Conservation (phyloP, 1,284 basidiomycete genomes). For the Ustilago hordei region DNA sequence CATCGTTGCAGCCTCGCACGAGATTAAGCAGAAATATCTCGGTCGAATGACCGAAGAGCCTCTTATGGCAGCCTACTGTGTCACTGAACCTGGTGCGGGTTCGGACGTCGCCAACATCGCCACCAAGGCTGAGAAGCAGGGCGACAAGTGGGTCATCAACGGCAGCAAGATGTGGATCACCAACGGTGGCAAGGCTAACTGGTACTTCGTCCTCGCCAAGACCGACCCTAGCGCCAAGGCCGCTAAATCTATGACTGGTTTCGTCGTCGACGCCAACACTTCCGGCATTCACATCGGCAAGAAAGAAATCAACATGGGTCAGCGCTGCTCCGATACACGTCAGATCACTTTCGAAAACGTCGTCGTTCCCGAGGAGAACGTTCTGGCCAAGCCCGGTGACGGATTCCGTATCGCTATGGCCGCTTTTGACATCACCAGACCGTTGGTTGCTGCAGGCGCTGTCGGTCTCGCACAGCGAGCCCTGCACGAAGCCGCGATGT, state of each 20-base stretch:
- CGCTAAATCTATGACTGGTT: slow-evolving; percentile 73
- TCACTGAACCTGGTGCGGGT: slow-evolving; percentile 74
- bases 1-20: slow-evolving; percentile 73
- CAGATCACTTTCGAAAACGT: slow-evolving; percentile 74
- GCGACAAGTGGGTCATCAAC: slow-evolving; percentile 72
- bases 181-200: slow-evolving; percentile 73
- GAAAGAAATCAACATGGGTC: slow-evolving; percentile 76
- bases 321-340: slow-evolving; percentile 74
- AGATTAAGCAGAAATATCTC: slow-evolving; percentile 73
- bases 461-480: slow-evolving; percentile 74
- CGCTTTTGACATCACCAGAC: slow-evolving; percentile 73
- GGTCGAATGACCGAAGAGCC: slow-evolving; percentile 75
- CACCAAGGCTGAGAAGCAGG: slow-evolving; percentile 72
- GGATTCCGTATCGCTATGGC: slow-evolving; percentile 74
- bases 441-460: slow-evolving; percentile 73
- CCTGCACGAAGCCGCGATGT: slow-evolving; percentile 73
- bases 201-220: slow-evolving; percentile 74
- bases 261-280: slow-evolving; percentile 74
- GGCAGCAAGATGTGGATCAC: slow-evolving; percentile 74
- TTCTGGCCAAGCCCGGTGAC: slow-evolving; percentile 73
- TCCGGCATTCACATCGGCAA: slow-evolving; percentile 71
- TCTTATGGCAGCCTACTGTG: slow-evolving; percentile 74
- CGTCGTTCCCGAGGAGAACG: slow-evolving; percentile 72
- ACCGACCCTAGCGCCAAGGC: slow-evolving; percentile 72
- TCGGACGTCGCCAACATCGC: slow-evolving; percentile 72